These are phyloP conservation scores for Zygoascus ofunaensis DNA, from an alignment of 805 yeast genomes.

Conservation along the genomic window DNA sequence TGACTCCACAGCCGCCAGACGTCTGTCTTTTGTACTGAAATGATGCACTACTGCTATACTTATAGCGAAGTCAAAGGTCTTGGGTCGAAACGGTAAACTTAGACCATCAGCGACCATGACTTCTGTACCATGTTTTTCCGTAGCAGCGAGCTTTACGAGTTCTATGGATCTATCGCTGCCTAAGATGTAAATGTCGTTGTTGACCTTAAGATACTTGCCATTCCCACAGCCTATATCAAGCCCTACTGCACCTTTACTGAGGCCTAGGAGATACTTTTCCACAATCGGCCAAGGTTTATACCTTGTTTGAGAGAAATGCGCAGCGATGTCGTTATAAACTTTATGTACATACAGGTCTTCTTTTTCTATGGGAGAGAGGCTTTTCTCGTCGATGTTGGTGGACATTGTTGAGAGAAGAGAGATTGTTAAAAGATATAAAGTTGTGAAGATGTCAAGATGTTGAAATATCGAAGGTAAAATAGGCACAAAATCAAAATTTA, in stretches of 20 bases:
- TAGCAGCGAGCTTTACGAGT: constrained; percentile 34
- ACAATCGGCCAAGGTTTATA: constrained; percentile 98
- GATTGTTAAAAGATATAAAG: too few species aligned
- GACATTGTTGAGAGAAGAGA: background rate
- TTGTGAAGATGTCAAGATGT: too few species aligned
- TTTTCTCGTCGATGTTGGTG: too few species aligned
- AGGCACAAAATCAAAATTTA: too few species aligned
- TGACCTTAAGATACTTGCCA: constrained; percentile 78
- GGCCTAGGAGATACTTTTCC: constrained; percentile 48
- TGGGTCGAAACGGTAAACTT: constrained; percentile 43
- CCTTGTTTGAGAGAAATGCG: constrained; percentile 87
- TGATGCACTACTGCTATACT: constrained; percentile 95
- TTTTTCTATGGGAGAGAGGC: constrained; percentile 30
- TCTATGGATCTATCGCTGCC: constrained; percentile 44
- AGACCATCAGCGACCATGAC: constrained; percentile 78
- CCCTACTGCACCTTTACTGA: constrained; percentile 55
- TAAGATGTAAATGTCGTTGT: constrained; percentile 55
- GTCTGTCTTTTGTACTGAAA: constrained; percentile 73
- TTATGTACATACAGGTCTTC: constrained; percentile 78
- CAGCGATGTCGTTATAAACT: constrained; percentile 88
- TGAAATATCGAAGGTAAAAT: too few species aligned
- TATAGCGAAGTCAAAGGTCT: constrained; percentile 71
- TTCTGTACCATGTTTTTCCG: constrained; percentile 43
- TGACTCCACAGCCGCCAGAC: constrained; percentile 65
- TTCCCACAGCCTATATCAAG: constrained; percentile 96